Evolutionary conservation across 2,329 filamentous ascomycete species (phyloP).

Genomic region (Fusarium sp.): DNA sequence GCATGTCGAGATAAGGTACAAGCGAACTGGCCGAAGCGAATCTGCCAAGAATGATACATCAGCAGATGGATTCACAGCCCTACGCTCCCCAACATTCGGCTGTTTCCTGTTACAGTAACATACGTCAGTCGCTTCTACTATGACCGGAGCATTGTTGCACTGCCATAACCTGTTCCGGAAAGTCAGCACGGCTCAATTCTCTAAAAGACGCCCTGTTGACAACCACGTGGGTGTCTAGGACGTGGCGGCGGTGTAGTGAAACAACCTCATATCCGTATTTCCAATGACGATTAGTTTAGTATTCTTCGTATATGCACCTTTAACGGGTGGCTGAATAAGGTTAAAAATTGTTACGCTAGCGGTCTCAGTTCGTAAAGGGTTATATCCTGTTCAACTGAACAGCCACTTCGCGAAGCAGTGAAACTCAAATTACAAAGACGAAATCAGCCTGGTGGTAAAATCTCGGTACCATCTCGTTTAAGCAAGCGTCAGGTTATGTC

Average conservation of each 20-base stretch:
- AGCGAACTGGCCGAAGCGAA: not conserved
- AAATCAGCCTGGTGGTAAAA: not conserved
- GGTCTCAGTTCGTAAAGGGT: not conserved
- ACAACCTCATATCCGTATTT: not conserved
- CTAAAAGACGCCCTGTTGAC: not conserved
- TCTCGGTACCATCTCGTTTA: not conserved
- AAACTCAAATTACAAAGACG: not conserved
- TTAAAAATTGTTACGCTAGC: not conserved
- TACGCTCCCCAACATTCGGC: not conserved
- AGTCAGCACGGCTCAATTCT: not conserved
- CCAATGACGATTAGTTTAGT: not conserved
- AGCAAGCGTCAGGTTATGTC: too few relatives aligned
- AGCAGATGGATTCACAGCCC: not conserved
- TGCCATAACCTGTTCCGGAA: not conserved
- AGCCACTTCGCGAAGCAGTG: not conserved
- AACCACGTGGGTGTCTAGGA: not conserved
- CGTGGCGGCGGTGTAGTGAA: not conserved
- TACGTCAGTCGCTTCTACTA: not conserved
- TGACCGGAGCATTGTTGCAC: not conserved
- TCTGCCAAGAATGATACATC: not conserved
- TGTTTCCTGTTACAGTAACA: slow-evolving; percentile 1
- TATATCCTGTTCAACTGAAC: not conserved
- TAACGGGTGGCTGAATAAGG: not conserved
- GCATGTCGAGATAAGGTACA: not conserved
- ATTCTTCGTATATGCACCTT: not conserved